Evolutionary conservation across 768 basidiomycete species (phyloP), one percentile per base, ranked within the genome.

Genomic region (Butyriboletus loyo): DNA sequence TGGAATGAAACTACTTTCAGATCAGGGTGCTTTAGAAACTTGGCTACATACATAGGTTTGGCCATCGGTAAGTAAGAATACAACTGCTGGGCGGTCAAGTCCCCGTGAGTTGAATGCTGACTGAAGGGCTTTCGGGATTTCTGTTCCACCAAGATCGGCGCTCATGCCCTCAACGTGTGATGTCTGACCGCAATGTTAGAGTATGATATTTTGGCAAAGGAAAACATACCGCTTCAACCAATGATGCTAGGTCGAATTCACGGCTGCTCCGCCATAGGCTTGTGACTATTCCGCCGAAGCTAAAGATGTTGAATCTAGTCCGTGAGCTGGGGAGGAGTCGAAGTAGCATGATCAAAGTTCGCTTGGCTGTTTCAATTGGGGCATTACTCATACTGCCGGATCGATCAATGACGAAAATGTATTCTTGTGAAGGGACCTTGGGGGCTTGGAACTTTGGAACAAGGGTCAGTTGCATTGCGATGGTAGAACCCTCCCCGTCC

Each of bases 31-130:
- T 22, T 45, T 22, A 21, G 27, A 32, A 14, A 4, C 5, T 9
- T 34, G n/a, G 22, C 5, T 0, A 48, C 60, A 4, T 31, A 66
- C 54, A 39, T 70, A 1, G 25, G 81, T 74, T 46, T 75, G 65
- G 17, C 84, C 84, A 51, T 84, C 85, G 2, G 85, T 86, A 28
- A 86, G 67, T 14, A 85, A 63, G 54, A 86, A 83, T 8, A 83
- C 63, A 8, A 69, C 75, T 1, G 80, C 79, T 1, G 83, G 73
- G 1, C 73, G 70, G 27, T 61, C 54, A 9, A 19, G 43, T 8
- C 56, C 62, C 7, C 79, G 73, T 6, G 61, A 61, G 1, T 47
- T 27, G n/a, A 83, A 70, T 22, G 76, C 75, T 1, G 44, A 25
- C 5, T 63, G 49, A 24, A 86, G 62, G 0, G 82, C 84, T 0